These are phyloP conservation scores for Eimeria falciformis DNA, from an alignment of 169 alveolate species.

Conservation along the genomic window DNA sequence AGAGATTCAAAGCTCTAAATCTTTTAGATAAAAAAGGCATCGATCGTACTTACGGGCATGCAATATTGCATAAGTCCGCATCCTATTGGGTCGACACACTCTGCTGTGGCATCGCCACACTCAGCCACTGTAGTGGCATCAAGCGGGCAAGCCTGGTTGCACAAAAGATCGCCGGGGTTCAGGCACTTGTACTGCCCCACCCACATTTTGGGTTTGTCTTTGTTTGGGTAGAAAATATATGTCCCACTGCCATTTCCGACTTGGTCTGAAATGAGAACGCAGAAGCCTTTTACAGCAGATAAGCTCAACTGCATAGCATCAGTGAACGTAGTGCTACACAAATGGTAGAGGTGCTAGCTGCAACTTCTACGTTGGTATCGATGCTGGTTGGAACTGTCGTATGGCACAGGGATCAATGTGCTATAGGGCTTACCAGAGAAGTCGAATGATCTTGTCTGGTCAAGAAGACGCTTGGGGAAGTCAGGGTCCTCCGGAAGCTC, in stretches of 20 bases:
- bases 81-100: conserved; percentile 36
- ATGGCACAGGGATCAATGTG: background rate
- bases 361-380: too few species aligned
- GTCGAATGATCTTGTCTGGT: conserved; percentile 79
- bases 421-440: conserved; percentile 75
- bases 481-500: conserved; percentile 85
- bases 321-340: background rate
- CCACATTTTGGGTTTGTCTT: conserved; percentile 85
- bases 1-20: background rate
- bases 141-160: conserved; percentile 61
- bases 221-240: conserved; percentile 82
- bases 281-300: background rate
- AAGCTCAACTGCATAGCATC: too few species aligned
- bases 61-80: conserved; percentile 57
- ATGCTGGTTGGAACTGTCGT: too few species aligned
- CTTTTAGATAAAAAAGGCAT: background rate
- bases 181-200: conserved; percentile 83
- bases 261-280: conserved; percentile 19
- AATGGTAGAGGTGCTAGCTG: too few species aligned
- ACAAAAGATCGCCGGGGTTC: conserved; percentile 83
- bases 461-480: conserved; percentile 82
- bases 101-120: conserved; percentile 48
- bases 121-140: conserved; percentile 36
- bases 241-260: conserved; percentile 78
- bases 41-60: conserved; percentile 40